A percentile compares a stretch with the other conserved stretches of the same genome.
phyloP scores from a whole-genome alignment of 2,329 filamentous ascomycete genomes.

The Botryotinia calthae region DNA sequence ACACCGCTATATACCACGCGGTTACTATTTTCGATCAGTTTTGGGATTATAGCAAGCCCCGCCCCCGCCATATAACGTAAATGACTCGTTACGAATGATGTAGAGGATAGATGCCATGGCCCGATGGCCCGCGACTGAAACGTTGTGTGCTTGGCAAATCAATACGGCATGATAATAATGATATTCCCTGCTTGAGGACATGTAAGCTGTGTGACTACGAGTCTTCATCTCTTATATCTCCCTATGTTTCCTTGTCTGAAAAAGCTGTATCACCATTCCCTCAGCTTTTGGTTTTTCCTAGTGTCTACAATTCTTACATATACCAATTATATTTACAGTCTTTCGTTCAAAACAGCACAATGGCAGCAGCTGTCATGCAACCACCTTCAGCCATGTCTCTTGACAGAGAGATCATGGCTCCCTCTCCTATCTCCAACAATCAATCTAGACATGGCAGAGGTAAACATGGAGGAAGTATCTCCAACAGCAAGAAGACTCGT shows the following conservation, averaged over 20 bases:
- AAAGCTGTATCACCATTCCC: not conserved
- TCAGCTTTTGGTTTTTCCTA: not conserved
- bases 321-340: not conserved
- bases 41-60: not conserved
- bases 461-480: slow-evolving; percentile 36
- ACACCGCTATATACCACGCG: slow-evolving; percentile 18
- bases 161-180: not conserved
- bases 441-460: slow-evolving; percentile 37
- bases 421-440: slow-evolving; percentile 37
- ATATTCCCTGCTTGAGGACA: not conserved
- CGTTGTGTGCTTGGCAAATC: slow-evolving; percentile 1
- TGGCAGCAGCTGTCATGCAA: slow-evolving; percentile 37
- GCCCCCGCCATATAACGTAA: slow-evolving; percentile 5
- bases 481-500: slow-evolving; percentile 38
- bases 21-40: not conserved
- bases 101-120: not conserved
- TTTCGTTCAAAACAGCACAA: slow-evolving; percentile 24
- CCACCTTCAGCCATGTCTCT: slow-evolving; percentile 33
- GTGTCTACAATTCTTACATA: not conserved
- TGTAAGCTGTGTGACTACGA: not conserved
- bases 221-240: not conserved
- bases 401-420: slow-evolving; percentile 37
- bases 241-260: not conserved
- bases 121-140: not conserved
- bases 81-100: not conserved